A percentile compares a stretch with the other conserved stretches of the same genome.
Evolutionary conservation across 805 yeast species (phyloP).

Genomic region (Ogataea nitratoaversa): DNA sequence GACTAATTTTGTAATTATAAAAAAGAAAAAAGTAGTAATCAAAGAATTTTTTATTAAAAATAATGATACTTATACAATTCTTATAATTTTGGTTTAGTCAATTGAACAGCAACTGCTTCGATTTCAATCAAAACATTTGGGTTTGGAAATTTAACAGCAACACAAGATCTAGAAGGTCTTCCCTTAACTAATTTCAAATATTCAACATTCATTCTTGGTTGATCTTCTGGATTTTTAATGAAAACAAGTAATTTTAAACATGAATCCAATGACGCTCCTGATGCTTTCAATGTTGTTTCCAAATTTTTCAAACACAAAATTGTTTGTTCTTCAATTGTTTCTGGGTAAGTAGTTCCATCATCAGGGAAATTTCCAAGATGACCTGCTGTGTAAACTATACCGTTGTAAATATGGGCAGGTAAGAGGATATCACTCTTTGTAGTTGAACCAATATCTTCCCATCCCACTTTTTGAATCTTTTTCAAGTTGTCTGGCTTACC

Average conservation of each 20-base stretch:
- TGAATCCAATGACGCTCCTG: slow-evolving; percentile 43
- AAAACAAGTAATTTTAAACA: slow-evolving; percentile 49
- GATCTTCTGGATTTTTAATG: slow-evolving; percentile 40
- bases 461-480: slow-evolving; percentile 1
- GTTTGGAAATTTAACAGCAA: slow-evolving; percentile 49
- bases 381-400: slow-evolving; percentile 27
- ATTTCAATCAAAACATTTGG: slow-evolving; percentile 47
- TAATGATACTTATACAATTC: too few relatives aligned
- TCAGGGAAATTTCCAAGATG: slow-evolving; percentile 25
- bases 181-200: slow-evolving; percentile 43
- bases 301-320: slow-evolving; percentile 41
- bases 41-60: too few relatives aligned
- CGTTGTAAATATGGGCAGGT: slow-evolving; percentile 3
- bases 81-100: slow-evolving; percentile 23
- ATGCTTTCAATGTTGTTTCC: slow-evolving; percentile 35
- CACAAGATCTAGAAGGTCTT: slow-evolving; percentile 51
- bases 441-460: slow-evolving; percentile 2
- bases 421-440: neutral
- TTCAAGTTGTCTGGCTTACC: neutral
- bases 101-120: slow-evolving; percentile 37
- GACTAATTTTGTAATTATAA: too few relatives aligned
- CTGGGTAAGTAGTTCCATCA: slow-evolving; percentile 34
- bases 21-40: neutral
- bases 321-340: slow-evolving; percentile 42
- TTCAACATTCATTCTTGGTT: slow-evolving; percentile 40